Evolutionary conservation across 2,329 filamentous ascomycete genomes (phyloP).

Genomic region (Akanthomyces lecanii): DNA sequence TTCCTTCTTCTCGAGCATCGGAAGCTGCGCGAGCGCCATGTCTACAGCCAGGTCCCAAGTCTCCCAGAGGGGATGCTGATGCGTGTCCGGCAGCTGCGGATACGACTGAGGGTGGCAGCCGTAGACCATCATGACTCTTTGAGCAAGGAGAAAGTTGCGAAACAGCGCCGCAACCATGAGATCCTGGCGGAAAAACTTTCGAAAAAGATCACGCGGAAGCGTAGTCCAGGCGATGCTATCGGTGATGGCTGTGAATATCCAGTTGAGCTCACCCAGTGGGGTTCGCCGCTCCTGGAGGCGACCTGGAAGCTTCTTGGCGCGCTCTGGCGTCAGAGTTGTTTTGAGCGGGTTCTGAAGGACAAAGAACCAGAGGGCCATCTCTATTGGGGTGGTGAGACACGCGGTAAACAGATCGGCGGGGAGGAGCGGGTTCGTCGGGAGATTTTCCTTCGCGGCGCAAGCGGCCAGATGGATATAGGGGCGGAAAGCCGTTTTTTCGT

Average conservation of each 20-base stretch:
- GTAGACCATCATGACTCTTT: conserved; percentile 93
- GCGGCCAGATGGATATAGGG: conserved; percentile 86
- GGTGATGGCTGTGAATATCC: conserved; percentile 99
- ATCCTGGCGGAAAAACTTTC: conserved; percentile 95
- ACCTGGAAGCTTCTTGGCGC: conserved; percentile 85
- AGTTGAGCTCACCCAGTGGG: conserved; percentile 92
- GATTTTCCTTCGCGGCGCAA: conserved; percentile 82
- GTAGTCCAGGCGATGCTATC: conserved; percentile 99
- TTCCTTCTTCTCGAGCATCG: conserved; percentile 76
- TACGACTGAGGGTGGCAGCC: conserved; percentile 93
- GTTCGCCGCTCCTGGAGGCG: conserved; percentile 89
- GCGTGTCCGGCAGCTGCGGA: conserved; percentile 87
- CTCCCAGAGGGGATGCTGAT: conserved; percentile 91
- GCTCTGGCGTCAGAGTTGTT: conserved; percentile 67
- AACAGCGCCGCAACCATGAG: conserved; percentile 98
- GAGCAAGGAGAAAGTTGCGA: conserved; percentile 89
- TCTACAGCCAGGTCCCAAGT: conserved; percentile 98
- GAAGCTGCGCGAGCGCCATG: conserved; percentile 85
- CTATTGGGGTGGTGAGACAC: conserved; percentile 93
- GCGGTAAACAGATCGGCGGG: conserved; percentile 95
- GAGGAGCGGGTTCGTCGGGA: conserved; percentile 89
- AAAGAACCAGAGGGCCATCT: conserved; percentile 95
- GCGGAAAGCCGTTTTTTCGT: conserved; percentile 67
- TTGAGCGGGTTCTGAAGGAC: conserved; percentile 82
- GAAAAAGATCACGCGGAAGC: conserved; percentile 82